phyloP scores from a whole-genome alignment of 2,329 filamentous ascomycete species.

The Trichoderma sp. region DNA sequence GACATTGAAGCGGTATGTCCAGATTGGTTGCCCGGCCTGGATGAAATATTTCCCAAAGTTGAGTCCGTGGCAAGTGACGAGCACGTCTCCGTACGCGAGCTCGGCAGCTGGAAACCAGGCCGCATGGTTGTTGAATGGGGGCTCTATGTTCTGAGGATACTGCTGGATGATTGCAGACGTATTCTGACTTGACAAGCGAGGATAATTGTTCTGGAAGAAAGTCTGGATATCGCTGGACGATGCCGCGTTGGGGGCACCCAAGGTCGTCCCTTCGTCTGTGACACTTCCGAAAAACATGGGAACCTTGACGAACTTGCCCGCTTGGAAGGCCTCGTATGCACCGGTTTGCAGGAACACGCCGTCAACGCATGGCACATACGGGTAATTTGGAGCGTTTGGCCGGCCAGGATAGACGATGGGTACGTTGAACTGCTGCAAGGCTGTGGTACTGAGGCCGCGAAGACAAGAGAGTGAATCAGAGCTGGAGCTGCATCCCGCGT shows the following conservation, averaged over 20 bases:
- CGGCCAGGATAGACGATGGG: constrained; percentile 38
- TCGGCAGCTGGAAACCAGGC: constrained; percentile 18
- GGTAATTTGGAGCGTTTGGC: constrained; percentile 45
- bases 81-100: constrained; percentile 17
- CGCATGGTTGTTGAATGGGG: constrained; percentile 3
- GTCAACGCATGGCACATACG: constrained; percentile 58
- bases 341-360: constrained; percentile 50
- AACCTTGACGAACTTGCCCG: constrained; percentile 54
- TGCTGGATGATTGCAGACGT: constrained; percentile 11
- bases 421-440: constrained; percentile 46
- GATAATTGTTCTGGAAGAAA: constrained; percentile 18
- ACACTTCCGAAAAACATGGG: constrained; percentile 51
- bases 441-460: constrained; percentile 41
- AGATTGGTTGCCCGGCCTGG: constrained; percentile 4
- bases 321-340: constrained; percentile 50
- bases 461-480: constrained; percentile 48
- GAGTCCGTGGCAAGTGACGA: constrained; percentile 11
- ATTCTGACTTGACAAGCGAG: not conserved
- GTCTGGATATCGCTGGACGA: not conserved
- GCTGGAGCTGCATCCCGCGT: constrained; percentile 27
- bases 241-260: constrained; percentile 25
- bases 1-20: constrained; percentile 21
- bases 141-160: constrained; percentile 15
- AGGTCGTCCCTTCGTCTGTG: constrained; percentile 41
- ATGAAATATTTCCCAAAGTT: constrained; percentile 21